Conservation (phyloP, 306 rosid genomes). For the Prunus armeniaca region DNA sequence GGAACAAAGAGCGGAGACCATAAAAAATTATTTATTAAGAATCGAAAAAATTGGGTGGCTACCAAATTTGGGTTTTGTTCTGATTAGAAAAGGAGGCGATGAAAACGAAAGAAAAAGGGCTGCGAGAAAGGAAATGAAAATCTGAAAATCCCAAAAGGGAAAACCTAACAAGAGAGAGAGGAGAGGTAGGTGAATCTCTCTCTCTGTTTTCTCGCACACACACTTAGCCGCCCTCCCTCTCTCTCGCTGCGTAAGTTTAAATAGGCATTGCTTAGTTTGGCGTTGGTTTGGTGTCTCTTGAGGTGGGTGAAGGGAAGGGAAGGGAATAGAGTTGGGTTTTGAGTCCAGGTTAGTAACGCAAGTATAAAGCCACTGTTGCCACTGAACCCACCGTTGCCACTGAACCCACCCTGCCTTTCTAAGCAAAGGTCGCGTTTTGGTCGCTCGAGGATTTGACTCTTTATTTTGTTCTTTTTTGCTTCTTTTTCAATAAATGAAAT, state of each 20-base stretch:
- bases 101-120: conserved; percentile 5
- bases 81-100: conserved; percentile 16
- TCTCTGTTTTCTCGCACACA: conserved; percentile 6
- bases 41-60: neutral
- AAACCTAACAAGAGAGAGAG: conserved; percentile 1
- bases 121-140: neutral
- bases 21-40: neutral
- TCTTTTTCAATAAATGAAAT: too few species aligned
- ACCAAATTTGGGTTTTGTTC: neutral
- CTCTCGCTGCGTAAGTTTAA: neutral
- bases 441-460: neutral
- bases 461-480: neutral
- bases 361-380: neutral
- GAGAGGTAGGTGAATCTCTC: conserved; percentile 32
- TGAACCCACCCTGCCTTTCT: neutral
- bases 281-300: neutral
- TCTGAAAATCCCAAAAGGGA: neutral
- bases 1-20: neutral
- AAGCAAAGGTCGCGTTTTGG: neutral
- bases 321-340: neutral
- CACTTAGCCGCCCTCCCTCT: neutral
- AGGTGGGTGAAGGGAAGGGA: neutral
- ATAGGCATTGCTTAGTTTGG: neutral
- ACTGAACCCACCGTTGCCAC: neutral
- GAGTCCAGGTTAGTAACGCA: neutral